Conservation (phyloP, 208 protist species). For the Trypanosoma scelopori region DNA sequence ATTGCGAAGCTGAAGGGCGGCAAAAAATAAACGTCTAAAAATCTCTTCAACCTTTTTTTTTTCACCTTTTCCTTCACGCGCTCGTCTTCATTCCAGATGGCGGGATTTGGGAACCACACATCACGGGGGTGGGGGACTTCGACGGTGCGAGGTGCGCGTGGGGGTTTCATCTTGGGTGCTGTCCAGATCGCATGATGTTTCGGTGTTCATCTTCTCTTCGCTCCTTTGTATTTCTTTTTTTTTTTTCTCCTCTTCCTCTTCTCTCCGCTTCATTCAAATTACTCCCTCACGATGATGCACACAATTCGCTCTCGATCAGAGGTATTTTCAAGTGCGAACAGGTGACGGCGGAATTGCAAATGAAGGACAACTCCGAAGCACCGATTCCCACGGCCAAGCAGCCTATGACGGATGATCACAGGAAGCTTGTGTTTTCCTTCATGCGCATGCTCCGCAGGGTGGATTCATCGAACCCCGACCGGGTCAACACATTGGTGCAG, state of each 20-base stretch:
- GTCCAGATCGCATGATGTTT: no score
- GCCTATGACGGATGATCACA: constrained; percentile 69
- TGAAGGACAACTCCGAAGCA: constrained; percentile 1
- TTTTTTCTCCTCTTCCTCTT: not conserved
- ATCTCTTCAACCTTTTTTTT: not conserved
- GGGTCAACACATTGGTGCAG: constrained; percentile 49
- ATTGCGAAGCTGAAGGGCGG: constrained; percentile 83
- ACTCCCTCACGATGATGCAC: no score
- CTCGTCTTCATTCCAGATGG: no score
- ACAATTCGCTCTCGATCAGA: no score
- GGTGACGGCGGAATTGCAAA: not conserved
- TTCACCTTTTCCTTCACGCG: not conserved
- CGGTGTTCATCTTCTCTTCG: no score
- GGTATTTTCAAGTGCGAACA: no score
- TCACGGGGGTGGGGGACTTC: no score
- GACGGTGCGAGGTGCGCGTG: no score
- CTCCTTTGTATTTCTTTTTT: no score
- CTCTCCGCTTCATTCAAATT: no score
- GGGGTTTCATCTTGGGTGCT: no score
- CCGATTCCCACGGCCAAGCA: not conserved
- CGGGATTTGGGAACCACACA: no score
- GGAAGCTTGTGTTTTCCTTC: constrained; percentile 87
- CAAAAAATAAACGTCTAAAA: constrained; percentile 31
- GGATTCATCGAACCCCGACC: constrained; percentile 40
- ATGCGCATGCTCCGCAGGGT: constrained; percentile 66